phyloP scores from a whole-genome alignment of 1,139 yeast genomes.

The Geotrichum reessii region DNA sequence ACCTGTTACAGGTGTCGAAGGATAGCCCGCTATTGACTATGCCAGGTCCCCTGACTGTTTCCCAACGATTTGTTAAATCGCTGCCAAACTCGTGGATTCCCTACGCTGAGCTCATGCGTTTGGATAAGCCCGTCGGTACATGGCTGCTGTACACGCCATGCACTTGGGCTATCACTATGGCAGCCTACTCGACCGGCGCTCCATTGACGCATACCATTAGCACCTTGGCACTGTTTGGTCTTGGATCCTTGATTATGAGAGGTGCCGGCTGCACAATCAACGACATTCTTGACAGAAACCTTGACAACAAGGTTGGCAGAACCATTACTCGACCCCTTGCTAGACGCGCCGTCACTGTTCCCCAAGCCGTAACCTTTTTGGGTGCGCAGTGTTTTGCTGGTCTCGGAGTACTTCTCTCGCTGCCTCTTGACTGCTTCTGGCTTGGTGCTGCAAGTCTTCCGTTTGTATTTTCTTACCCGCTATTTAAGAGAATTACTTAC shows the following conservation, averaged over 20 bases:
- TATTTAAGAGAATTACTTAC: slow-evolving; percentile 88
- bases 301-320: slow-evolving; percentile 80
- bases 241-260: slow-evolving; percentile 87
- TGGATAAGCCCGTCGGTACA: slow-evolving; percentile 94
- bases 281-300: slow-evolving; percentile 75
- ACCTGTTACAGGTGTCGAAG: slow-evolving; percentile 8
- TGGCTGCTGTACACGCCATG: slow-evolving; percentile 75
- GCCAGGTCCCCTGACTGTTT: slow-evolving; percentile 22
- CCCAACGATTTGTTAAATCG: slow-evolving; percentile 42
- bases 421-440: slow-evolving; percentile 78
- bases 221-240: slow-evolving; percentile 59
- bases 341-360: slow-evolving; percentile 68
- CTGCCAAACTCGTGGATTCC: slow-evolving; percentile 76
- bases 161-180: slow-evolving; percentile 79
- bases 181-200: slow-evolving; percentile 67
- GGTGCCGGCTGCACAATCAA: slow-evolving; percentile 98
- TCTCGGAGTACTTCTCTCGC: slow-evolving; percentile 57
- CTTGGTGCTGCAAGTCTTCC: slow-evolving; percentile 78
- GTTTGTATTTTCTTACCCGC: slow-evolving; percentile 79
- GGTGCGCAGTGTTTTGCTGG: slow-evolving; percentile 78
- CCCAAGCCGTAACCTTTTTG: slow-evolving; percentile 68
- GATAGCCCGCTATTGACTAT: slow-evolving; percentile 17
- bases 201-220: slow-evolving; percentile 55
- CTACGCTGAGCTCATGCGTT: slow-evolving; percentile 82
- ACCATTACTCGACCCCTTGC: slow-evolving; percentile 89